Conservation (phyloP, 148 eudicot species). For the Dysphania ambrosioides region DNA sequence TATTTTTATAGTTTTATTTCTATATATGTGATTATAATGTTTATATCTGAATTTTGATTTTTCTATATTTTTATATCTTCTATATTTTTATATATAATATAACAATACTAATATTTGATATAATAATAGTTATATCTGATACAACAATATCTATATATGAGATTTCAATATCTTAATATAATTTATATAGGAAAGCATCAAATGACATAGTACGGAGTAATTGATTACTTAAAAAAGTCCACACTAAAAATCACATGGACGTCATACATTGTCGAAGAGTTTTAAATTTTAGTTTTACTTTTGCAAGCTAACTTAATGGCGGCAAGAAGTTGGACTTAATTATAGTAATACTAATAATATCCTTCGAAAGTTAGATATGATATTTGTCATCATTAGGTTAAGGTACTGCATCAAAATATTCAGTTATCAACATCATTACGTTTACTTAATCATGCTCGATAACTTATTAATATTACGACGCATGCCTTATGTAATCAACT, state of each 20-base stretch:
- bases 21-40: too few relatives aligned
- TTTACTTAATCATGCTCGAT: conserved; percentile 6
- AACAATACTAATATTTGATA: too few relatives aligned
- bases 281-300: background rate
- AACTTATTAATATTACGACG: background rate
- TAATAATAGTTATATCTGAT: too few relatives aligned
- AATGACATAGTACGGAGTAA: background rate
- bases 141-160: too few relatives aligned
- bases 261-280: conserved; percentile 36
- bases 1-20: too few relatives aligned
- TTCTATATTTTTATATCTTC: too few relatives aligned
- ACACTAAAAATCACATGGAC: too few relatives aligned
- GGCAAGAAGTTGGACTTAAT: background rate
- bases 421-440: conserved; percentile 1
- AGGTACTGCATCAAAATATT: background rate
- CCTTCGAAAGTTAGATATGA: background rate
- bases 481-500: background rate
- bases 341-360: background rate
- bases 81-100: too few relatives aligned
- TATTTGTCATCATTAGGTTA: conserved; percentile 9
- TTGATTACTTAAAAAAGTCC: background rate
- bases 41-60: too few relatives aligned
- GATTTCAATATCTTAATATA: too few relatives aligned
- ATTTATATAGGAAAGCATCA: too few relatives aligned
- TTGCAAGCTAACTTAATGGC: background rate